Base-by-base conservation (phyloP, 2,329 filamentous ascomycete species). In the Orbilia quercus region DNA sequence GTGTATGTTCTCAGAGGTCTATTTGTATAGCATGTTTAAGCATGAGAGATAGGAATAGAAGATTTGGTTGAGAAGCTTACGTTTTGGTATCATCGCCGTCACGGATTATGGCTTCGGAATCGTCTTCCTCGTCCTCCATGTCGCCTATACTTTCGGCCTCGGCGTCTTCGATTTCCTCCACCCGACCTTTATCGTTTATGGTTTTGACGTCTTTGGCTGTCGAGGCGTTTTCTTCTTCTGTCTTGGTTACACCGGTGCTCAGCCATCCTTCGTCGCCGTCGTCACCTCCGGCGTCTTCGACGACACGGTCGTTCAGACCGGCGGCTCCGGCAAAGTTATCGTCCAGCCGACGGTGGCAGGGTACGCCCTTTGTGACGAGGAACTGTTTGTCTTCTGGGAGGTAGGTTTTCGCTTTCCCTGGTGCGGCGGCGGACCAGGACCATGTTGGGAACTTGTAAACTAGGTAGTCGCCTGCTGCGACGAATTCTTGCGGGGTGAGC, bases 401-500 rank as follows among this genome's bases (percentile, higher is more conserved):
- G 80, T 96, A 91, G 76, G 84, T 84, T 63, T 91, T 91, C 75
- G 92, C 90, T 80, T 92, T 91, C 74, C 87, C 85, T 1, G 89
- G 87, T n/a, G 89, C 88, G 63, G 94, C 91, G 76, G 94, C 93
- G 76, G 90, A 89, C 95, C 95, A 99, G 54, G 91, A 90, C 95
- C 95, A 99, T 69, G 94, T 96, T 7, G 94, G 95, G 82, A 99
- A 99, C 84, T 97, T 98, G 88, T 96, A 96, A 79, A 96, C 93
- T 38, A 99, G 88, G 81, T 98, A 99, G 83, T 99, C 95, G 78
- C 95, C 95, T 2, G 95, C 95, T 2, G 91, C 90, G 55, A 97
- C 85, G 81, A 99, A 99, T 85, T 99, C 95, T 79, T 97, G 94
- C 16, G 94, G 94, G 0, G 94, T 98, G 82, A 99, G 95, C 83